Percentiles rank a stretch among this genome's conserved stretches.
phyloP scores from a whole-genome alignment of 805 yeast species.

The Lipomyces sp. region DNA sequence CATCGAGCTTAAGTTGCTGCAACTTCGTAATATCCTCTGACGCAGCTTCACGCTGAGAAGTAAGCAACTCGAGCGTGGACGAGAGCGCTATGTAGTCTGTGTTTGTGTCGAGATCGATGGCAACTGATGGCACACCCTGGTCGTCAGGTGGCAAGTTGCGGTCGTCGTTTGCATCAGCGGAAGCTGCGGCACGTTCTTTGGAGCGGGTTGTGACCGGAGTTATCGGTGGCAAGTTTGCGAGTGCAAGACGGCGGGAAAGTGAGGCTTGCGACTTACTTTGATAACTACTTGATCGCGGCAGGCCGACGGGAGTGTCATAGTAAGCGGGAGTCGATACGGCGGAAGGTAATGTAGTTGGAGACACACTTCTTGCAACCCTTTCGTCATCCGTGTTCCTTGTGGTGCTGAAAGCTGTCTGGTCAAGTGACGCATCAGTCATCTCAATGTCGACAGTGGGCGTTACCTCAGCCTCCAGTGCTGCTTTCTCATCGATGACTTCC shows the following conservation, averaged over 20 bases:
- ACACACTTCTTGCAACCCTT: not conserved
- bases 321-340: not conserved
- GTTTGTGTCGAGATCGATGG: constrained; percentile 37
- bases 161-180: not conserved
- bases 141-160: constrained; percentile 2
- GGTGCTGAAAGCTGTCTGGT: not conserved
- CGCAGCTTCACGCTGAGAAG: constrained; percentile 40
- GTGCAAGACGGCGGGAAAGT: constrained; percentile 33
- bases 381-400: not conserved
- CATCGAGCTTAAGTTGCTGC: constrained; percentile 38
- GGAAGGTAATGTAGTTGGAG: constrained; percentile 1
- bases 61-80: constrained; percentile 41
- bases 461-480: constrained; percentile 13
- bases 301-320: not conserved
- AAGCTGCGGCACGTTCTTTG: constrained; percentile 30
- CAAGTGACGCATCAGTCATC: constrained; percentile 7
- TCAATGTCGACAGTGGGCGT: constrained; percentile 4
- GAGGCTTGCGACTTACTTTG: constrained; percentile 6
- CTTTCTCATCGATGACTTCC: constrained; percentile 12
- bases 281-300: not conserved
- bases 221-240: constrained; percentile 37
- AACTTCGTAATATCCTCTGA: constrained; percentile 40
- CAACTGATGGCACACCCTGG: constrained; percentile 26
- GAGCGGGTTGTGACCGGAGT: constrained; percentile 37
- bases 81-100: constrained; percentile 44